These are phyloP conservation scores for Neurospora africana DNA, from an alignment of 495 filamentous ascomycete genomes.

Conservation along the genomic window DNA sequence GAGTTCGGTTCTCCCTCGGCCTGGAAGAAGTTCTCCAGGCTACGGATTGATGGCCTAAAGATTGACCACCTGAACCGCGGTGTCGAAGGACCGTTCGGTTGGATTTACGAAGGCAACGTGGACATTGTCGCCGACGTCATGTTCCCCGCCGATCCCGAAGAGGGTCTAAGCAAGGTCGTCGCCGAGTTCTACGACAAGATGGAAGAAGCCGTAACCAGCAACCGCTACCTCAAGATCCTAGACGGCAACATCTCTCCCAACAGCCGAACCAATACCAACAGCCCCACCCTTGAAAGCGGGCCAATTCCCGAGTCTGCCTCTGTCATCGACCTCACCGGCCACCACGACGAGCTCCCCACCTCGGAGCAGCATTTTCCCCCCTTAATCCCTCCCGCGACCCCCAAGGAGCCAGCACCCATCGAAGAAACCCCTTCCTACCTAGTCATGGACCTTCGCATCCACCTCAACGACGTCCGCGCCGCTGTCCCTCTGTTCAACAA, in stretches of 20 bases:
- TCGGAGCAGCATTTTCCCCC: background rate
- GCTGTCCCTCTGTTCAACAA: slow-evolving; percentile 83
- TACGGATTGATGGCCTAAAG: slow-evolving; percentile 84
- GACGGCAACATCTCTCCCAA: slow-evolving; percentile 21
- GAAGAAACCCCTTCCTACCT: slow-evolving; percentile 58
- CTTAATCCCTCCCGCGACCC: background rate
- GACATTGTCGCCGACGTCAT: slow-evolving; percentile 94
- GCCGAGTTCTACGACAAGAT: slow-evolving; percentile 89
- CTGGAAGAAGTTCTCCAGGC: slow-evolving; percentile 89
- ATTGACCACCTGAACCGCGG: slow-evolving; percentile 95
- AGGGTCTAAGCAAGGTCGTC: slow-evolving; percentile 83
- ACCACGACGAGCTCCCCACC: background rate
- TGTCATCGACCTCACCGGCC: slow-evolving; percentile 1
- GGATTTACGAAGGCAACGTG: slow-evolving; percentile 93
- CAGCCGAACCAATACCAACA: slow-evolving; percentile 4
- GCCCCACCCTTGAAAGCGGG: slow-evolving; percentile 4
- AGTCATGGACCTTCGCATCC: slow-evolving; percentile 79
- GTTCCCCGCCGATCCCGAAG: slow-evolving; percentile 77
- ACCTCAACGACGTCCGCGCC: slow-evolving; percentile 86
- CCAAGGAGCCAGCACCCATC: slow-evolving; percentile 3
- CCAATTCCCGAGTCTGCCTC: background rate
- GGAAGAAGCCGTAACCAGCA: slow-evolving; percentile 79
- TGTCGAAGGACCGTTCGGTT: slow-evolving; percentile 87
- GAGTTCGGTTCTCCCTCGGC: slow-evolving; percentile 34
- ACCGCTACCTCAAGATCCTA: slow-evolving; percentile 43